Percentiles rank a stretch among this genome's conserved stretches.
These are phyloP conservation scores for Paramecium sexaurelia DNA, from an alignment of 73 alveolate species.

Conservation along the genomic window DNA sequence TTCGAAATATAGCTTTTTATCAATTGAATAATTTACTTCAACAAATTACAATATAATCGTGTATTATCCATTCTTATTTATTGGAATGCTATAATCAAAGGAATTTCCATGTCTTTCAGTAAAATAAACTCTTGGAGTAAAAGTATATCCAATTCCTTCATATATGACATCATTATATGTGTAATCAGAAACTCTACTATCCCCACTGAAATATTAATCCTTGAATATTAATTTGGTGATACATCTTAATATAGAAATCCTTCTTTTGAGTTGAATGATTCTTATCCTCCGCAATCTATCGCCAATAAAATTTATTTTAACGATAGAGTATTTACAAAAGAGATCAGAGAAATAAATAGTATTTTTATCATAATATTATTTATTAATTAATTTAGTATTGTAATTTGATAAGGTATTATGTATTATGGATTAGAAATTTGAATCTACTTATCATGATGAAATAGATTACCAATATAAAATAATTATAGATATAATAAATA, in stretches of 20 bases:
- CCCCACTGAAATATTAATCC: conserved; percentile 49
- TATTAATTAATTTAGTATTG: too few relatives aligned
- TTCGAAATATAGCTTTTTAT: not conserved
- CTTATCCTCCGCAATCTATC: conserved; percentile 46
- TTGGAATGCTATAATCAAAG: not conserved
- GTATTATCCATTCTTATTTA: not conserved
- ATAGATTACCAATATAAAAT: not conserved
- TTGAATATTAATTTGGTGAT: not conserved
- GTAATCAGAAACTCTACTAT: conserved; percentile 18
- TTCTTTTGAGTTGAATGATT: not conserved
- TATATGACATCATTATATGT: conserved; percentile 12
- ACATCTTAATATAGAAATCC: conserved; percentile 29
- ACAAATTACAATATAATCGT: conserved; percentile 39
- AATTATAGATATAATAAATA: too few relatives aligned
- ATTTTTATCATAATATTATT: not conserved
- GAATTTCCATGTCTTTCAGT: conserved; percentile 51
- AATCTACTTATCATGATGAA: too few relatives aligned
- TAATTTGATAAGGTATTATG: too few relatives aligned
- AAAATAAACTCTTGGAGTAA: conserved; percentile 42
- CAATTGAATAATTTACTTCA: not conserved
- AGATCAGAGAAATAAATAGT: not conserved
- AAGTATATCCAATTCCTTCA: not conserved
- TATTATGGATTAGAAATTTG: too few relatives aligned
- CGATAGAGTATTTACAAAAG: not conserved
- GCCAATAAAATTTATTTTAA: not conserved